Evolutionary conservation across 768 basidiomycete species (phyloP).

Genomic region (Hypsizygus marmoreus): DNA sequence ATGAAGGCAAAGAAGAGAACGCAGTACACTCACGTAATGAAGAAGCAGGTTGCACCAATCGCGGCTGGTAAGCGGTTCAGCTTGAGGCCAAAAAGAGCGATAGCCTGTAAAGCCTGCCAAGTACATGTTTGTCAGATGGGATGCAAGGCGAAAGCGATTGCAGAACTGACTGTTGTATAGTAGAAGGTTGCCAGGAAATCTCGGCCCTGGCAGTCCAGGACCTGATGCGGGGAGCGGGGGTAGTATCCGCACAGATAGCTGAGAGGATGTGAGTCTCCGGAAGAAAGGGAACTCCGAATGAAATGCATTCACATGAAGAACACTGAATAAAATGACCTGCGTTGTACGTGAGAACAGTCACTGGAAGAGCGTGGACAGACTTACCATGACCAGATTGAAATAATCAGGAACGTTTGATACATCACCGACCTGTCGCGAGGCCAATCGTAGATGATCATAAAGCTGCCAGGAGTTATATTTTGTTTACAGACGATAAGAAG

Average conservation of each 20-base stretch:
- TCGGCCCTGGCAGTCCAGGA: slow-evolving; percentile 37
- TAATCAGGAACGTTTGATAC: slow-evolving; percentile 63
- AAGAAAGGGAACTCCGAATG: neutral
- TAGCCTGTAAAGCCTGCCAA: slow-evolving; percentile 54
- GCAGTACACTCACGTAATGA: slow-evolving; percentile 43
- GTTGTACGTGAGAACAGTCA: slow-evolving; percentile 13
- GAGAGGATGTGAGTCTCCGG: slow-evolving; percentile 6
- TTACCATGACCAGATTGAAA: slow-evolving; percentile 68
- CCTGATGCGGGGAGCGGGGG: slow-evolving; percentile 14
- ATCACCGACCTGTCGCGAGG: slow-evolving; percentile 58
- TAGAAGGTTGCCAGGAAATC: slow-evolving; percentile 53
- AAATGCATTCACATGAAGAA: slow-evolving; percentile 47
- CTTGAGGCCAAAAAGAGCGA: slow-evolving; percentile 72
- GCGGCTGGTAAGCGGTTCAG: slow-evolving; percentile 68
- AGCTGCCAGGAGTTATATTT: slow-evolving; percentile 22
- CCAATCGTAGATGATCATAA: slow-evolving; percentile 72
- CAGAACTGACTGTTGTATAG: slow-evolving; percentile 41
- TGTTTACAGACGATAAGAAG: neutral
- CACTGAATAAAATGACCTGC: slow-evolving; percentile 62
- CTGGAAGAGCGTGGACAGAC: slow-evolving; percentile 15
- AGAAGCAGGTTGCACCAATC: slow-evolving; percentile 56
- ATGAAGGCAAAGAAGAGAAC: neutral
- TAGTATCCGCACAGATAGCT: slow-evolving; percentile 48
- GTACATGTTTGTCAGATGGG: neutral
- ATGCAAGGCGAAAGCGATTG: neutral